These are phyloP conservation scores for Boletales sp. DNA, from an alignment of 768 basidiomycete genomes.

Conservation along the genomic window DNA sequence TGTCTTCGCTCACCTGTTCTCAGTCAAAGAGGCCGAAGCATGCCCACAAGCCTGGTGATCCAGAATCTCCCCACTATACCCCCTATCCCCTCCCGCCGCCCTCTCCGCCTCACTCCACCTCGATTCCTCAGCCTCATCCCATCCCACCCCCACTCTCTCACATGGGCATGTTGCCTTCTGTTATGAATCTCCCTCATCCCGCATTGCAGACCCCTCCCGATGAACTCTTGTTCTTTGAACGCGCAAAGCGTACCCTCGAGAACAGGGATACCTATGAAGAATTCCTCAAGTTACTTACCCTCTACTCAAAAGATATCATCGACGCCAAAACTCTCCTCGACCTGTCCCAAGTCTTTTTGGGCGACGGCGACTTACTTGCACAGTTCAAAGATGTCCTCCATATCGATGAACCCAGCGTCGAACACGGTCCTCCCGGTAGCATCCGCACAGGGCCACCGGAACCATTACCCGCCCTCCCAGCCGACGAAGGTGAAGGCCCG, in stretches of 20 bases:
- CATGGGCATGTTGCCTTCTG: constrained; percentile 22
- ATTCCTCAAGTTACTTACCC: constrained; percentile 87
- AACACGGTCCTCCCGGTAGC: constrained; percentile 74
- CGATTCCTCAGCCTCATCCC: constrained; percentile 21
- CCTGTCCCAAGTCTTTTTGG: constrained; percentile 76
- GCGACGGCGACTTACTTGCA: constrained; percentile 70
- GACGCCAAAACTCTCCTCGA: constrained; percentile 80
- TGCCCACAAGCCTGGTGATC: constrained; percentile 57
- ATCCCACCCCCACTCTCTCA: constrained; percentile 30
- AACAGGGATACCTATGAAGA: constrained; percentile 82
- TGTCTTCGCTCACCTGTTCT: constrained; percentile 6
- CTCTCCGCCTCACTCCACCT: constrained; percentile 28
- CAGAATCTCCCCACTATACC: constrained; percentile 42
- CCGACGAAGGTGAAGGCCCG: constrained; percentile 84
- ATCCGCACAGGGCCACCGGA: constrained; percentile 75
- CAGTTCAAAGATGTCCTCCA: constrained; percentile 87
- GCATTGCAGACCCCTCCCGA: constrained; percentile 47
- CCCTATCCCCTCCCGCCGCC: constrained; percentile 44
- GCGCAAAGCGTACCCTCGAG: constrained; percentile 78
- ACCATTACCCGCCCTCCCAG: constrained; percentile 70
- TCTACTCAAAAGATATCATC: constrained; percentile 91
- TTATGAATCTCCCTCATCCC: constrained; percentile 26
- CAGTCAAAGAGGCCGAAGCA: constrained; percentile 65
- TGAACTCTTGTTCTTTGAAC: constrained; percentile 92
- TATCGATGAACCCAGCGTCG: constrained; percentile 64